phyloP scores from a whole-genome alignment of 768 basidiomycete species.

The Trametes meyenii region DNA sequence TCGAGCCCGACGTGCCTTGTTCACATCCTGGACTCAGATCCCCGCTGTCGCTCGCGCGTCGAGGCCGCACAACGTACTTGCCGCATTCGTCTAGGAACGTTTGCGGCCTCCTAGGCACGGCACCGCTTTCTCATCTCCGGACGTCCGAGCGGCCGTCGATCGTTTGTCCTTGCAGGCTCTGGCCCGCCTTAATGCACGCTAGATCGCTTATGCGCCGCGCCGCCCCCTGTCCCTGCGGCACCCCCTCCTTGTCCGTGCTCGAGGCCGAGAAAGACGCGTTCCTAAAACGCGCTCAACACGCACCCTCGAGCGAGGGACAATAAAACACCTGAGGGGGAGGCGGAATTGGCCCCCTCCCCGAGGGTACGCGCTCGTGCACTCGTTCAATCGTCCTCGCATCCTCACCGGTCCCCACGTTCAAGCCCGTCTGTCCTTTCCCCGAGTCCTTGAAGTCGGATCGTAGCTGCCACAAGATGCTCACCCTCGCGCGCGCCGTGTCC shows the following conservation, averaged over 20 bases:
- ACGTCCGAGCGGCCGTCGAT: background rate
- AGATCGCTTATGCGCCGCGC: constrained; percentile 1
- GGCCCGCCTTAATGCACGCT: background rate
- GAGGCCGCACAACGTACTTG: background rate
- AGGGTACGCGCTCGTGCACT: background rate
- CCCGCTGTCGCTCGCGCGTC: background rate
- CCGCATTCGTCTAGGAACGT: background rate
- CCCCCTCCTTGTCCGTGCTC: no score
- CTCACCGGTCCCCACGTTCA: background rate
- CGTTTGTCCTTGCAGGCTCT: background rate
- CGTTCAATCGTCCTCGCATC: background rate
- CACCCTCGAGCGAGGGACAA: background rate
- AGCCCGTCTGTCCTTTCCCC: background rate
- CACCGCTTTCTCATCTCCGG: background rate
- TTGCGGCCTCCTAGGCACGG: background rate
- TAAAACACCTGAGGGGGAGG: background rate
- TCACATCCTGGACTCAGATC: background rate
- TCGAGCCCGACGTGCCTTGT: no score
- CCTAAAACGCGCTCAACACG: background rate
- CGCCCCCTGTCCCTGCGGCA: background rate
- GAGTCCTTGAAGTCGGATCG: background rate
- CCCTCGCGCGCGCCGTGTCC: constrained; percentile 12
- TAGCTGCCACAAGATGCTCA: constrained; percentile 16
- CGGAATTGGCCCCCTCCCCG: background rate
- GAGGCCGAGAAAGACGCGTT: background rate